Base-by-base conservation (phyloP, 75 land plant genomes). In the Pinus tabuliformis region DNA sequence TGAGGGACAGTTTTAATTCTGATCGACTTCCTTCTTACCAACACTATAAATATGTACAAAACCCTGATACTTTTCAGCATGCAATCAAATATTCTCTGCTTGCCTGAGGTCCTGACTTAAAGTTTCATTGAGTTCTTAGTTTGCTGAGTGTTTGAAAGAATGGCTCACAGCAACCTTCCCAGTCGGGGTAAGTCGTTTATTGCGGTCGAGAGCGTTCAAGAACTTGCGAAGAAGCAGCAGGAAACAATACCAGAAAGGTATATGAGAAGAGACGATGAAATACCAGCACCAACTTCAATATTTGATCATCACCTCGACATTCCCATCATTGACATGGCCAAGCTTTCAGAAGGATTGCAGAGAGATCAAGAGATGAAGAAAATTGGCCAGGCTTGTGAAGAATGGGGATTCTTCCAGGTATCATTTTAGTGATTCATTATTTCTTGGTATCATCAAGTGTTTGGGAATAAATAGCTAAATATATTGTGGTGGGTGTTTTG, bases 381-480 rank as follows among this genome's bases (percentile, higher is more conserved):
- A 5, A 64, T 64, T 64, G 68, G 42, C 20, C 36, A 64, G 68
- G 68, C 68, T 16, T 64, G 68, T 64, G 37, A 33, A 64, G 68
- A 64, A 5, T 64, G 68, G 68, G 68, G 68, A 0, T 64, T 64
- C n/a, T 64, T 64, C 17, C 37, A 64, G 76, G 87, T 82, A 76
- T 18, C 1, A 39, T 26, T 24, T 16, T 2, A 14, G 6, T 28
- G 15, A 15, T 20, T 3, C 1, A 0, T 18, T 65, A 0, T 4
- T 20, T 42, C 36, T 0, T 20, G 17, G 3, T 52, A 39, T 0
- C 52, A 16, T 24, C 15, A 6, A 18, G 4, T 39, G 39, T 45
- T 54, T 20, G 6, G 6, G 8, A 4, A 0, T 2, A 3, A 17
- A 65, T 45, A 58, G 16, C 1, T 26, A 33, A 33, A 33, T 1